These are phyloP conservation scores for Monosporascus sp. DNA, from an alignment of 2,329 filamentous ascomycete genomes.

Conservation along the genomic window DNA sequence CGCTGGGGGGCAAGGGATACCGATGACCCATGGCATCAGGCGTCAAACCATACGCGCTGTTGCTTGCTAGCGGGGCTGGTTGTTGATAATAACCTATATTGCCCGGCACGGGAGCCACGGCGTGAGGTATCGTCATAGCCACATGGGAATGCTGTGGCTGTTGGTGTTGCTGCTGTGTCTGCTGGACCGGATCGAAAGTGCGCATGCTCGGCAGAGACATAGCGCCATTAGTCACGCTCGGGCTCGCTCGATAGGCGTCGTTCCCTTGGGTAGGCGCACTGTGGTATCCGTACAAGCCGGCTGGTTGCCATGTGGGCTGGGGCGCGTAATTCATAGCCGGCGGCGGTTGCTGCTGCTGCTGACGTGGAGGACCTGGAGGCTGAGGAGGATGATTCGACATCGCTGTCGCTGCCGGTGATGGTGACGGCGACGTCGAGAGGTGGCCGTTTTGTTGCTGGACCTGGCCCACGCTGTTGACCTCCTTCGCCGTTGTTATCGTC, in stretches of 20 bases:
- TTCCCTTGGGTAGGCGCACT: slow-evolving; percentile 16
- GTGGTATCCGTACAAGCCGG: slow-evolving; percentile 25
- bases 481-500: background rate
- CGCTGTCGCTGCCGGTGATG: slow-evolving; percentile 12
- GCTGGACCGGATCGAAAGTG: slow-evolving; percentile 33
- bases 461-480: background rate
- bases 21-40: slow-evolving; percentile 37
- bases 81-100: slow-evolving; percentile 39
- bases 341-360: slow-evolving; percentile 1
- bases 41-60: slow-evolving; percentile 37
- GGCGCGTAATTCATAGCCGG: slow-evolving; percentile 19
- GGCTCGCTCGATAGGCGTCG: slow-evolving; percentile 31
- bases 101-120: slow-evolving; percentile 30
- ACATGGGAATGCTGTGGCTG: slow-evolving; percentile 26
- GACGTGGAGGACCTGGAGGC: slow-evolving; percentile 21
- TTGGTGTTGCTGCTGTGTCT: slow-evolving; percentile 17
- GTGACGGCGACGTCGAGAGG: slow-evolving; percentile 9
- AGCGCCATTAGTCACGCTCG: slow-evolving; percentile 23
- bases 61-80: slow-evolving; percentile 27
- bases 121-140: slow-evolving; percentile 30
- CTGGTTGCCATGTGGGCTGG: slow-evolving; percentile 19
- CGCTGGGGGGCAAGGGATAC: slow-evolving; percentile 41
- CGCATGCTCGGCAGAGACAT: slow-evolving; percentile 38
- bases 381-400: slow-evolving; percentile 27
- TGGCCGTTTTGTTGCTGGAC: background rate